phyloP scores from a whole-genome alignment of 208 protist species.

The Phytomonas sp. region DNA sequence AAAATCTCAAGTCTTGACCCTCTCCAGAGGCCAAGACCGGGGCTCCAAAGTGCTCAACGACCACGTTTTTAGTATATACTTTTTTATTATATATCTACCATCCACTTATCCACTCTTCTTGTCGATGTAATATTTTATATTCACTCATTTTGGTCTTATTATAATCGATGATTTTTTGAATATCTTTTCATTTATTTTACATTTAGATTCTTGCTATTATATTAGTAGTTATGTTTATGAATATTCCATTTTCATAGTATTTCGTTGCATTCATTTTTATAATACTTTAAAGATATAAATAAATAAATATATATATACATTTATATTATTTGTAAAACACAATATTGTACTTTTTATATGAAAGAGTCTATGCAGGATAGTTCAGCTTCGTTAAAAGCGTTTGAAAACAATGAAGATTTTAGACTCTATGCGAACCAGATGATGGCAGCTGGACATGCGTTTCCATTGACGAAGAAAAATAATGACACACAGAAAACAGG shows the following conservation, averaged over 20 bases:
- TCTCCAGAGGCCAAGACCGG: constrained; percentile 20
- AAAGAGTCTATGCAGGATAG: neutral
- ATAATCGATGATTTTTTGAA: neutral
- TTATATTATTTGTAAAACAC: neutral
- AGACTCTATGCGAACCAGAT: neutral
- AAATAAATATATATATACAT: constrained; percentile 4
- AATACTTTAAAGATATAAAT: constrained; percentile 3
- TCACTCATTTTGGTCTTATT: constrained; percentile 1
- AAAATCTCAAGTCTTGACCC: constrained; percentile 25
- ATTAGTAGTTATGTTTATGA: neutral
- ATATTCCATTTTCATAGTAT: neutral
- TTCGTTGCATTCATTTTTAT: neutral
- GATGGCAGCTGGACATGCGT: neutral
- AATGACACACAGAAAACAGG: neutral
- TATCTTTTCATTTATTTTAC: neutral
- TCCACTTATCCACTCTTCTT: constrained; percentile 8
- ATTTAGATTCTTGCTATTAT: neutral
- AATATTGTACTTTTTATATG: neutral
- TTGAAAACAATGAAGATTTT: constrained; percentile 5
- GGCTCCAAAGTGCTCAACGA: constrained; percentile 34
- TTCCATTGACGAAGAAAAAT: constrained; percentile 8
- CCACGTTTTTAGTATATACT: constrained; percentile 29
- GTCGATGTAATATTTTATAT: constrained; percentile 2
- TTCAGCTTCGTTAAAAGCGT: neutral
- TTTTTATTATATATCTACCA: constrained; percentile 7